phyloP scores from a whole-genome alignment of 2,329 filamentous ascomycete species.

The Byssothecium circinans region DNA sequence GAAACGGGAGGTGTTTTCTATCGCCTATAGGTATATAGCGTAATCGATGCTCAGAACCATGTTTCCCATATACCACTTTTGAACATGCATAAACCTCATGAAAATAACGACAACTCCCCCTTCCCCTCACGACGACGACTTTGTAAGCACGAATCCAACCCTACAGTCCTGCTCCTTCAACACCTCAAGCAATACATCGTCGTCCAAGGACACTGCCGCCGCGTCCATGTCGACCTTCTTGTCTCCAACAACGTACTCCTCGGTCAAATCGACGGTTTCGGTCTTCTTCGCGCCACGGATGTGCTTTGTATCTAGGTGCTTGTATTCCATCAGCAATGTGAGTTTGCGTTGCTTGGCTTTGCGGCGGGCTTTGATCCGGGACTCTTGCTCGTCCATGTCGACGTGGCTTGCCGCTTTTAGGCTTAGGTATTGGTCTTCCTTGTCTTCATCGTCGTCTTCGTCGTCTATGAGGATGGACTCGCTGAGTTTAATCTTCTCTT shows the following conservation, averaged over 20 bases:
- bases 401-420: slow-evolving; percentile 47
- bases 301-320: slow-evolving; percentile 51
- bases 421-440: slow-evolving; percentile 27
- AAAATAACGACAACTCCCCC: no score
- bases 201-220: slow-evolving; percentile 48
- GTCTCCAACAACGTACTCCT: slow-evolving; percentile 34
- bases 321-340: slow-evolving; percentile 57
- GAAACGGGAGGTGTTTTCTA: no score
- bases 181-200: slow-evolving; percentile 54
- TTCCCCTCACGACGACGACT: slow-evolving; percentile 23
- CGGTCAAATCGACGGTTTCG: slow-evolving; percentile 31
- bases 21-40: no score
- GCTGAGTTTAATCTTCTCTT: slow-evolving; percentile 11
- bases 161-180: slow-evolving; percentile 50
- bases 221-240: slow-evolving; percentile 46
- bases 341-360: slow-evolving; percentile 48
- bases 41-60: no score
- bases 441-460: slow-evolving; percentile 20
- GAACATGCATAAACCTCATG: no score
- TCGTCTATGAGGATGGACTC: slow-evolving; percentile 24
- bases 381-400: slow-evolving; percentile 51
- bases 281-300: slow-evolving; percentile 13
- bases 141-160: slow-evolving; percentile 56
- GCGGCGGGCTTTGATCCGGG: slow-evolving; percentile 40
- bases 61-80: no score